These are phyloP conservation scores for Senecio squalidus DNA, from an alignment of 140 eudicot genomes.

Conservation along the genomic window DNA sequence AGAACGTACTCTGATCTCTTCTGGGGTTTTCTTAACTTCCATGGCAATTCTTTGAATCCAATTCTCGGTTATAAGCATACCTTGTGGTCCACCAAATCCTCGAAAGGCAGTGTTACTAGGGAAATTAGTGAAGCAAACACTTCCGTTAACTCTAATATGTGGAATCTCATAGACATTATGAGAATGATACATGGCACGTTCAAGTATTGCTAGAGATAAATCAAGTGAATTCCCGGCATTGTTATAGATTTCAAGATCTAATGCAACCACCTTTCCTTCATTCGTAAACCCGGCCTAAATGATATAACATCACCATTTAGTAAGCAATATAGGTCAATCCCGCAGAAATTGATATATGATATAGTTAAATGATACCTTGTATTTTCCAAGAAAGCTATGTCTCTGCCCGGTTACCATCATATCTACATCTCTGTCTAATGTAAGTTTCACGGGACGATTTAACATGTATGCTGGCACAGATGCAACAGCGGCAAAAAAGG, in stretches of 20 bases:
- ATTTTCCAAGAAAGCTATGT: slow-evolving; percentile 94
- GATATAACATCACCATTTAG: slow-evolving; percentile 1
- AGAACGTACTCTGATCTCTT: slow-evolving; percentile 75
- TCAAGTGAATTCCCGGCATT: slow-evolving; percentile 96
- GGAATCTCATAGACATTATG: slow-evolving; percentile 93
- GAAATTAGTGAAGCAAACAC: slow-evolving; percentile 83
- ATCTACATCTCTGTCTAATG: slow-evolving; percentile 83
- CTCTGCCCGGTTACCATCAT: slow-evolving; percentile 89
- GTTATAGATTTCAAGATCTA: slow-evolving; percentile 83
- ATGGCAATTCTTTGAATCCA: slow-evolving; percentile 92
- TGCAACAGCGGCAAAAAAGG: slow-evolving; percentile 76
- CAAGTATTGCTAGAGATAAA: slow-evolving; percentile 81
- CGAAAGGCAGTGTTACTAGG: slow-evolving; percentile 96
- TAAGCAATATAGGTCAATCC: not conserved
- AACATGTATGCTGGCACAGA: slow-evolving; percentile 76
- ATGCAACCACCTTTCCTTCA: slow-evolving; percentile 74
- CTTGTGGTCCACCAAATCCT: slow-evolving; percentile 99
- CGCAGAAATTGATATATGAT: too few species aligned
- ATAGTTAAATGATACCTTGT: slow-evolving; percentile 72
- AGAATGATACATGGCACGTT: slow-evolving; percentile 92
- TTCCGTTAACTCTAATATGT: slow-evolving; percentile 59
- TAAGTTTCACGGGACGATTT: slow-evolving; percentile 81
- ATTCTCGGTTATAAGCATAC: slow-evolving; percentile 86
- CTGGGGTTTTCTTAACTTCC: slow-evolving; percentile 75
- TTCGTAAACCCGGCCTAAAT: slow-evolving; percentile 83